These are phyloP conservation scores for Astraeus odoratus DNA, from an alignment of 768 basidiomycete genomes.

Conservation along the genomic window DNA sequence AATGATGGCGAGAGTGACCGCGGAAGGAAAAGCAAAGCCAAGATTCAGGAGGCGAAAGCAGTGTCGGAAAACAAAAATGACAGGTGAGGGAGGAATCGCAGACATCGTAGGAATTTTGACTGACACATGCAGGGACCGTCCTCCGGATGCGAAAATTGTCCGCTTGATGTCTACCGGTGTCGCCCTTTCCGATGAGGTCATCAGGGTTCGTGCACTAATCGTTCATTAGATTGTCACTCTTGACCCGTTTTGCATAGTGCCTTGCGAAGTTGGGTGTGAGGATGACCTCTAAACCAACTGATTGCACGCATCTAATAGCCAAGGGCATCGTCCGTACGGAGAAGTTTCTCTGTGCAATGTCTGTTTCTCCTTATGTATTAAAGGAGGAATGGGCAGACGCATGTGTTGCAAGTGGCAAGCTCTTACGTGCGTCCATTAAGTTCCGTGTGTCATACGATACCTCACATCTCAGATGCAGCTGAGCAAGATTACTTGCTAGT, in stretches of 20 bases:
- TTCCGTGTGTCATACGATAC: neutral
- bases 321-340: slow-evolving; percentile 72
- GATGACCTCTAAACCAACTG: slow-evolving; percentile 48
- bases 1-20: slow-evolving; percentile 5
- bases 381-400: slow-evolving; percentile 61
- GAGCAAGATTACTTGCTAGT: slow-evolving; percentile 51
- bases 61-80: slow-evolving; percentile 1
- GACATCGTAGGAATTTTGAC: neutral
- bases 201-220: slow-evolving; percentile 37
- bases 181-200: slow-evolving; percentile 44
- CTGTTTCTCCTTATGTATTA: slow-evolving; percentile 55
- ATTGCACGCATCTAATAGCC: slow-evolving; percentile 78
- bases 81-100: neutral
- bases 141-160: slow-evolving; percentile 23
- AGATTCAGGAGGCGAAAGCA: slow-evolving; percentile 9
- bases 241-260: slow-evolving; percentile 33
- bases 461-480: slow-evolving; percentile 34
- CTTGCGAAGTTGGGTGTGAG: slow-evolving; percentile 62
- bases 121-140: neutral
- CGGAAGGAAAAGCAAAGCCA: slow-evolving; percentile 4
- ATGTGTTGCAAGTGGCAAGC: slow-evolving; percentile 45
- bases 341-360: slow-evolving; percentile 78
- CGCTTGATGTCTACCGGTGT: slow-evolving; percentile 67
- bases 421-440: slow-evolving; percentile 51
- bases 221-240: neutral